phyloP scores from a whole-genome alignment of 345 rosid genomes.

The Syzygium aromaticum region DNA sequence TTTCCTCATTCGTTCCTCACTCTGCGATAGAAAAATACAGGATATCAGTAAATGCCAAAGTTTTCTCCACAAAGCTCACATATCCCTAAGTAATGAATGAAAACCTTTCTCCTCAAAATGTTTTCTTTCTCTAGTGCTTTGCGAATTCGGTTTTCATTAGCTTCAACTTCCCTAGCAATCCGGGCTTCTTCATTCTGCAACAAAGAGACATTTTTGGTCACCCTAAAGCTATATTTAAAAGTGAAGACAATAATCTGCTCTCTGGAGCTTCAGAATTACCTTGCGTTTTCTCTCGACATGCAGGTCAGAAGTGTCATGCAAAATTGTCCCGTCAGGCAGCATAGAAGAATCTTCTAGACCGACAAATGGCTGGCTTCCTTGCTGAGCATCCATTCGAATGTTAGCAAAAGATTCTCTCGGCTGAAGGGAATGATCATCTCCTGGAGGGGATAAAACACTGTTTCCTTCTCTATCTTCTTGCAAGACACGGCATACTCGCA shows the following conservation, averaged over 20 bases:
- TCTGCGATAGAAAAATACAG: constrained; percentile 29
- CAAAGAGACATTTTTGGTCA: not conserved
- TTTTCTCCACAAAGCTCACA: constrained; percentile 1
- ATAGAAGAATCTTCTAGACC: constrained; percentile 33
- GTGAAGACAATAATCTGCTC: not conserved
- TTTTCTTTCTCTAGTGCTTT: constrained; percentile 82
- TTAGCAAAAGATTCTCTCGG: constrained; percentile 39
- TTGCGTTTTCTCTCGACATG: constrained; percentile 47
- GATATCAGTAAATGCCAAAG: constrained; percentile 9
- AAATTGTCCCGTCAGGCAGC: constrained; percentile 28
- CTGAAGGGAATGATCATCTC: constrained; percentile 37
- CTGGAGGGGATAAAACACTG: constrained; percentile 36
- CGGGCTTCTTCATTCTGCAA: constrained; percentile 64
- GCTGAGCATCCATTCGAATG: constrained; percentile 26
- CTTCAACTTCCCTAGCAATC: constrained; percentile 64
- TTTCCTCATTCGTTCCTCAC: constrained; percentile 76
- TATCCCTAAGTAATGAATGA: not conserved
- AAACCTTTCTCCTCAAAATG: constrained; percentile 66
- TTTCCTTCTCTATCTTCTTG: constrained; percentile 56
- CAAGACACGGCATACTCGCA: constrained; percentile 47
- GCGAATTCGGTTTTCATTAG: constrained; percentile 42
- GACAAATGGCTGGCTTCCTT: constrained; percentile 17
- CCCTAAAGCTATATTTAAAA: not conserved
- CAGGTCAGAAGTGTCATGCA: constrained; percentile 26
- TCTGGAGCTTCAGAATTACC: constrained; percentile 16